Evolutionary conservation across 495 filamentous ascomycete species (phyloP), one percentile per base, ranked within the genome.

Genomic region (Parathielavia hyrcaniae): DNA sequence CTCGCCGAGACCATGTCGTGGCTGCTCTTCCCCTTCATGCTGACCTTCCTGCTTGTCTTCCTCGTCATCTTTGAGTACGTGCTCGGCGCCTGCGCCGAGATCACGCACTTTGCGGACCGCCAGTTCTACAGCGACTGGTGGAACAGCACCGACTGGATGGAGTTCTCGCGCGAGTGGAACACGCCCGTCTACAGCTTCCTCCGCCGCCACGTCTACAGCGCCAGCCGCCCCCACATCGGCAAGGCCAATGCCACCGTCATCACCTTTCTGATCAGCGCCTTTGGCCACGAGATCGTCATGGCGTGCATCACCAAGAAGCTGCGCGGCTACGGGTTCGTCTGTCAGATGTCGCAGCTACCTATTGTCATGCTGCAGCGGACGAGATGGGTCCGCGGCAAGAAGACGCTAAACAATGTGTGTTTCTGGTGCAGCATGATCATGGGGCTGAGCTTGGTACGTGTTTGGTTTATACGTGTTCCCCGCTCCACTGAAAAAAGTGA

Each of bases 91-190:
- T 97, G 95, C 65, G 93, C 90, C 11, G 93, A 97, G 71, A 85
- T 97, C 58, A 97, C 93, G 19, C 83, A 87, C 54, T 97, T 97
- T 64, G 92, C 87, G 20, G 92, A 97, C 70, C 83, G 92, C 11
- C 90, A 93, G 69, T 97, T 97, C 73, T 97, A 97, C 72, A 86
- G 86, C 26, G 92, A 97, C 77, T 97, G 92, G 92, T 97, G 92
- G 91, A 89, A 89, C 72, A 81, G 75, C 53, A 85, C 83, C 57
- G 85, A 89, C 75, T 89, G 91, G 91, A 85, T 98, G 57, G 93
- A 98, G 71, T 98, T 98, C 72, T 91, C 87, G 19, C 81, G 93
- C 55, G 91, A 97, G 75, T 98, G 93, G 93, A 98, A 98, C 69
- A 85, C 95, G 44, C 93, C 93, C 48, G 93, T 98, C n/a, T 95